Base-by-base conservation (phyloP, 2,329 filamentous ascomycete species). In the Raffaelea albimanens region DNA sequence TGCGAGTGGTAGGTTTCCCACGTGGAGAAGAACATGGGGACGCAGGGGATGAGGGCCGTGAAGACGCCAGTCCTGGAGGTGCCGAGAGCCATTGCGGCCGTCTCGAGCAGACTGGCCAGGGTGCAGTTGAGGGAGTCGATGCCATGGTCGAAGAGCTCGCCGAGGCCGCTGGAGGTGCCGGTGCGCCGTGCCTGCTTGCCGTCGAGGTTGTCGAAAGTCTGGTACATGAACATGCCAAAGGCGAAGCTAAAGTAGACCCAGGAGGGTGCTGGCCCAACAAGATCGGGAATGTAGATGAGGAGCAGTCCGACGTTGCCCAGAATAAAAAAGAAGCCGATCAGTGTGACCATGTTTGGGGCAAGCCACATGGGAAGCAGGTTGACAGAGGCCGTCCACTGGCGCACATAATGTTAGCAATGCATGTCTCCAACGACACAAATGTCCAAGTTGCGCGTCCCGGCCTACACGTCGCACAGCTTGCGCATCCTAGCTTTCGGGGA, bases 1-100 rank as follows among this genome's bases (percentile, higher is more conserved):
- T 98, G 93, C 5, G 93, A 96, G 67, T 98, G 93, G 65, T 96
- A 98, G 1, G 93, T 98, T 69, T 98, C 93, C 93, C 93, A 98
- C 2, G 93, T 98, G 3, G 91, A 96, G 69, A 98, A 96, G 73
- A 95, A 98, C 93, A 98, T 98, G 51, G 93, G 87, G 40, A 98
- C 71, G 57, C 89, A 94, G 2, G 93, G 93, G 51, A 91, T 82
- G 40, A 98, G 72, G 2, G 90, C 89, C 1, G 93, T 97, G 63
- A 95, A 94, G 49, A 93, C 84, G 55, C 93, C 93, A 19, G 87
- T 80, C 53, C 82, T 83, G 18, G 86, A 87, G 4, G 86, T 80
- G 38, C 93, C 93, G 45, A 95, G 76, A 22, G 87, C 91, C 84
- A 98, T 93, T 46, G 91, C 90, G 16, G 87, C 91, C 5, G 87